Evolutionary conservation across 441 rosid genomes (phyloP).

Genomic region (Populus hybrid): DNA sequence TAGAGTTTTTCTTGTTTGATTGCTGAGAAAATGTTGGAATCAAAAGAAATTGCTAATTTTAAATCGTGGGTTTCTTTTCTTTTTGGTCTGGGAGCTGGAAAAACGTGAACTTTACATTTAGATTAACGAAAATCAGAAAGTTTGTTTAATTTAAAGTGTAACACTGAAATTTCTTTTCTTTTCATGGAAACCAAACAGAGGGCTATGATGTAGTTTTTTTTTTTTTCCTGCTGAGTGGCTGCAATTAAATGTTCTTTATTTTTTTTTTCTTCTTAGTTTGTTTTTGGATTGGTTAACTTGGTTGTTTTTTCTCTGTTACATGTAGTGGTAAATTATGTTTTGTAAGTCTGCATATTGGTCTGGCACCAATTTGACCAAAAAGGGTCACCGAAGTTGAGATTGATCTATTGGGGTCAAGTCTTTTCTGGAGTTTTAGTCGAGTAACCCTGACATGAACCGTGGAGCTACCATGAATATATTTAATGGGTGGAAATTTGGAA

Average conservation of each 20-base stretch:
- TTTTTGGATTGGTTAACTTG: not conserved
- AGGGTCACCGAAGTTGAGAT: conserved; percentile 2
- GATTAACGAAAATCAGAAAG: not conserved
- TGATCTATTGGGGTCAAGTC: not conserved
- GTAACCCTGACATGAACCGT: not conserved
- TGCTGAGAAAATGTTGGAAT: conserved; percentile 14
- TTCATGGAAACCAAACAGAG: not conserved
- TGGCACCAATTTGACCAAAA: not conserved
- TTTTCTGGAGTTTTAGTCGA: not conserved
- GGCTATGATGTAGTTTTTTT: not conserved
- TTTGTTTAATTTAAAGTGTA: not conserved
- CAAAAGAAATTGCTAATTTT: not conserved
- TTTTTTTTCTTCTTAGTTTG: not conserved
- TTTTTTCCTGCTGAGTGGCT: not conserved
- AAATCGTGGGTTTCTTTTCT: conserved; percentile 2
- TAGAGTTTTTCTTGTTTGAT: conserved; percentile 7
- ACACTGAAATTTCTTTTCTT: not conserved
- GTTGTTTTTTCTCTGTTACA: not conserved
- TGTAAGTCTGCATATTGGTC: not conserved
- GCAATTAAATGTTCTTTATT: not conserved
- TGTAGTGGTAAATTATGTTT: not conserved
- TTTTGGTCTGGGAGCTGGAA: not conserved
- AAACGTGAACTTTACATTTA: not conserved
- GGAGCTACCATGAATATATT: no score
- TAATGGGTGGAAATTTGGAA: not conserved